Conservation (phyloP, 225 moss, liverwort and hornwort species). For the Straminergon stramineum region DNA sequence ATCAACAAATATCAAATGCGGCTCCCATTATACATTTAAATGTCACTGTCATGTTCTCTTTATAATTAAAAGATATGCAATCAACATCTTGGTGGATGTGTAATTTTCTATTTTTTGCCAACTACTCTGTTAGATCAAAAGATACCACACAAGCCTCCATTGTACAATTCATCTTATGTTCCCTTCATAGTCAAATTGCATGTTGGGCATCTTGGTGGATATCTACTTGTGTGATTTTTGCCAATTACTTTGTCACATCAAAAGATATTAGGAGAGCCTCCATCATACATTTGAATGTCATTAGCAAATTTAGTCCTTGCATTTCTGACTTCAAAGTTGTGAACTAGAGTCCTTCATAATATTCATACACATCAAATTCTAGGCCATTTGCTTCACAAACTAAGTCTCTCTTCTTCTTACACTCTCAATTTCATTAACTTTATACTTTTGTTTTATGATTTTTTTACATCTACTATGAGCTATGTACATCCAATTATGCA, state of each 20-base stretch:
- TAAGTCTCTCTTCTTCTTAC: background rate
- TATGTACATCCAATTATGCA: background rate
- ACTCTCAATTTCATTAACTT: background rate
- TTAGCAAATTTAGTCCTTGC: accelerated
- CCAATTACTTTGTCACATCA: background rate
- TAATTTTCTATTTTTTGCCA: too few relatives aligned
- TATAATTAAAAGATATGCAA: too few relatives aligned
- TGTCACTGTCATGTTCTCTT: too few relatives aligned
- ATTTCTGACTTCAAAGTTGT: background rate
- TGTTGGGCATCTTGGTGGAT: background rate
- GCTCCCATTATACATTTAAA: too few relatives aligned
- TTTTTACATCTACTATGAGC: background rate
- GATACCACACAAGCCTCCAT: accelerated
- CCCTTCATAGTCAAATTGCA: background rate
- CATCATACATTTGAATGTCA: too few relatives aligned
- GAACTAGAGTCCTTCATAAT: background rate
- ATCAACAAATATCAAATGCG: too few relatives aligned
- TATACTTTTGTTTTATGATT: background rate
- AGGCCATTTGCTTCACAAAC: background rate
- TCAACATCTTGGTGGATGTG: too few relatives aligned
- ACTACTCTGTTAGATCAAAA: background rate
- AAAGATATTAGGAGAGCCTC: background rate
- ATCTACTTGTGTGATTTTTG: background rate
- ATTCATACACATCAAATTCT: background rate
- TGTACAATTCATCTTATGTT: background rate